A percentile compares a stretch with the other conserved stretches of the same genome.
Evolutionary conservation across 768 basidiomycete species (phyloP).

Genomic region (Rhodosporidiobolus odoratus): DNA sequence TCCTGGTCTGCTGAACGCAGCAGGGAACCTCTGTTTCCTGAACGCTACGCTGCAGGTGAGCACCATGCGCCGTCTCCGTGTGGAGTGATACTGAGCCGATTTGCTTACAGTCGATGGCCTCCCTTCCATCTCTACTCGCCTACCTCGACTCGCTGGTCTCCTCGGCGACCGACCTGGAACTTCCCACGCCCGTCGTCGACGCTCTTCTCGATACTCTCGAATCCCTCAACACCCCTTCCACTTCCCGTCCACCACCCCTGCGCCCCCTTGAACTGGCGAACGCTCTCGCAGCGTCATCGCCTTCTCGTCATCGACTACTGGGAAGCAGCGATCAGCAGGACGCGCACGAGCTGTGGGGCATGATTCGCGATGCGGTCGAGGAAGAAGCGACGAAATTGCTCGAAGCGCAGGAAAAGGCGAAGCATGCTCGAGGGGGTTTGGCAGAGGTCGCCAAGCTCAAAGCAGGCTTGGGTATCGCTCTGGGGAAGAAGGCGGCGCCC

Average conservation of each 20-base stretch:
- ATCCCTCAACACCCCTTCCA: conserved; percentile 47
- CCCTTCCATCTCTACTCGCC: conserved; percentile 71
- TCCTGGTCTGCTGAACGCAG: conserved; percentile 89
- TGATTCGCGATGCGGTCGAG: conserved; percentile 82
- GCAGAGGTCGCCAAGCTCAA: not conserved
- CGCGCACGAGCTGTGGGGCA: conserved; percentile 94
- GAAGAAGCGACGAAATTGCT: conserved; percentile 72
- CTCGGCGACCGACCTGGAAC: not conserved
- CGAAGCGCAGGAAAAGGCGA: conserved; percentile 40
- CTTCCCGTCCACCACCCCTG: conserved; percentile 26
- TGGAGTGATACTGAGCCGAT: not conserved
- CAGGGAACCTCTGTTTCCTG: conserved; percentile 95
- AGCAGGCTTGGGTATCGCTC: not conserved
- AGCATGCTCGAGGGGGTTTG: conserved; percentile 30
- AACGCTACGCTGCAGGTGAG: conserved; percentile 82
- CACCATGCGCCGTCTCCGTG: not conserved
- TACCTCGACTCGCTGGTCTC: conserved; percentile 56
- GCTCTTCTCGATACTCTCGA: conserved; percentile 27
- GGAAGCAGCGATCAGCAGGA: conserved; percentile 83
- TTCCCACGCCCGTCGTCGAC: conserved; percentile 15
- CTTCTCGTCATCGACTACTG: conserved; percentile 1
- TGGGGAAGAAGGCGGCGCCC: not conserved
- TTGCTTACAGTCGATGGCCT: conserved; percentile 64
- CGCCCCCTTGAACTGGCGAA: conserved; percentile 32
- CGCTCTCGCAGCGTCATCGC: conserved; percentile 35